Conservation (phyloP, 495 filamentous ascomycete species). For the Tuber aestivum region DNA sequence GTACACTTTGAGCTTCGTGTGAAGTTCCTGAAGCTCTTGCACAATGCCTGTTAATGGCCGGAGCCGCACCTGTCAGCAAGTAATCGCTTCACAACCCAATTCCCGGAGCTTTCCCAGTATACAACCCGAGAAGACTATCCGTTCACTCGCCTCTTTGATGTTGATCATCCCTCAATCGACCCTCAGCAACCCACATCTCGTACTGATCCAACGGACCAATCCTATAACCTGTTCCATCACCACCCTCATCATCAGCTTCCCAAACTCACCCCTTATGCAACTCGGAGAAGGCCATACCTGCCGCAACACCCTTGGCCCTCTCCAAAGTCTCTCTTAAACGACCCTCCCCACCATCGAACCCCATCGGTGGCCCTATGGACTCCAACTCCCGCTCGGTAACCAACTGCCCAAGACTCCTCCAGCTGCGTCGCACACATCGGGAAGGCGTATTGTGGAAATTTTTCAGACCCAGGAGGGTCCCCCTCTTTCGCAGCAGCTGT, state of each 20-base stretch:
- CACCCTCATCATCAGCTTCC: conserved; percentile 13
- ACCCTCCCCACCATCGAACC: background rate
- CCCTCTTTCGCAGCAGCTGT: background rate
- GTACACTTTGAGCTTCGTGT: conserved; percentile 74
- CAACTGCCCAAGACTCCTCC: background rate
- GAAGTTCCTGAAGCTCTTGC: conserved; percentile 77
- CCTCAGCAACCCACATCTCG: conserved; percentile 65
- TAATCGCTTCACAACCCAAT: background rate
- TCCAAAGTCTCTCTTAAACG: background rate
- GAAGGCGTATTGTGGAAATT: background rate
- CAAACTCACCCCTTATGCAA: background rate
- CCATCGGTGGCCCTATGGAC: background rate
- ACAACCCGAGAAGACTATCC: background rate
- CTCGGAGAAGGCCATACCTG: background rate
- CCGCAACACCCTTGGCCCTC: background rate
- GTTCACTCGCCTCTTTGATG: conserved; percentile 70
- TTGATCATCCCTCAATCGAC: conserved; percentile 72
- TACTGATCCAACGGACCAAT: conserved; percentile 81
- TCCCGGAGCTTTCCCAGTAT: background rate
- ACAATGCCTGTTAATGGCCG: conserved; percentile 62
- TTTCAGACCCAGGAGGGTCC: background rate
- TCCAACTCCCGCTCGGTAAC: background rate
- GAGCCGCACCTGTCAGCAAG: conserved; percentile 11
- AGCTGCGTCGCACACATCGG: background rate
- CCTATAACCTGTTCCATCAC: background rate